Conservation (phyloP, 805 yeast genomes). For the Wickerhamomyces silvicola region DNA sequence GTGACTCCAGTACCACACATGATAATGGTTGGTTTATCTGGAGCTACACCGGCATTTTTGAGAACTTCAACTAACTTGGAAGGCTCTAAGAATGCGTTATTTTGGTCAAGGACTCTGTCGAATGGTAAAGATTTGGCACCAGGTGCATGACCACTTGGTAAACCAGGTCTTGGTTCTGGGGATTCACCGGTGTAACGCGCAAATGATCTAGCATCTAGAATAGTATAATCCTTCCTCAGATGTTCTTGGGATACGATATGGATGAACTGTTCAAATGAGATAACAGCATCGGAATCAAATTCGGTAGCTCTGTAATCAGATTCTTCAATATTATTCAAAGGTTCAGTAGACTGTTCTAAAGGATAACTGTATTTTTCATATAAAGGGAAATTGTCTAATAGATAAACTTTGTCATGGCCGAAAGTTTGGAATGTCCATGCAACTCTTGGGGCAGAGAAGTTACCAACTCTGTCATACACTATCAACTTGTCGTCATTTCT, state of each 20-base stretch:
- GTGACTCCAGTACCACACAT: slow-evolving; percentile 98
- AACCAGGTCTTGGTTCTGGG: slow-evolving; percentile 86
- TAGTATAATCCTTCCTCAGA: slow-evolving; percentile 40
- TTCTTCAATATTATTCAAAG: slow-evolving; percentile 4
- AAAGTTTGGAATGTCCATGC: slow-evolving; percentile 84
- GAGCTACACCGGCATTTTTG: slow-evolving; percentile 27
- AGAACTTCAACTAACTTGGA: slow-evolving; percentile 44
- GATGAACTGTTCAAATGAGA: slow-evolving; percentile 60
- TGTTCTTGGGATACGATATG: slow-evolving; percentile 46
- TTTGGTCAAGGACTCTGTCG: slow-evolving; percentile 45
- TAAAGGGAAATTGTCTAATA: slow-evolving; percentile 62
- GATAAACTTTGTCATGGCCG: slow-evolving; percentile 63
- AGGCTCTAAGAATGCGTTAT: slow-evolving; percentile 39
- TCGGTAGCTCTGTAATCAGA: slow-evolving; percentile 30
- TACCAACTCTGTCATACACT: slow-evolving; percentile 79
- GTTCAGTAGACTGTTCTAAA: slow-evolving; percentile 28
- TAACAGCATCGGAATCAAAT: slow-evolving; percentile 43
- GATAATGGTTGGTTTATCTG: slow-evolving; percentile 62
- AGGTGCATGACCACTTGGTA: slow-evolving; percentile 86
- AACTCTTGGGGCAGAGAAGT: slow-evolving; percentile 84
- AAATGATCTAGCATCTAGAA: slow-evolving; percentile 77
- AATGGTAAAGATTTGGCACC: slow-evolving; percentile 77
- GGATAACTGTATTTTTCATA: slow-evolving; percentile 44
- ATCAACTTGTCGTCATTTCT: slow-evolving; percentile 53
- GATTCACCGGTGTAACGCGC: slow-evolving; percentile 72